Conservation (phyloP, 257 asterid genomes). For the Fraxinus anomala region DNA sequence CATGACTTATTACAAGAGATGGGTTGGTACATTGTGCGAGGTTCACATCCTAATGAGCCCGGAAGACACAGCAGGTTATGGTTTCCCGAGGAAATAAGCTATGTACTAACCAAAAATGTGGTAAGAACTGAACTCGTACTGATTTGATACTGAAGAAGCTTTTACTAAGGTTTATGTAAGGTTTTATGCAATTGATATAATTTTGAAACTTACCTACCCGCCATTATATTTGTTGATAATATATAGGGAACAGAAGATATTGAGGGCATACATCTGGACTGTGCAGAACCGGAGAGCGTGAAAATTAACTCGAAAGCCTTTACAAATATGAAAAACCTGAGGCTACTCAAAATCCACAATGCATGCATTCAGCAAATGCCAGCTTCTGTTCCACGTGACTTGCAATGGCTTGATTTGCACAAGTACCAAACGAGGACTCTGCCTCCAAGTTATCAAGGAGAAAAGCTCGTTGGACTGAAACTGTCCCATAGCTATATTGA, state of each 20-base stretch:
- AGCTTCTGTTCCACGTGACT: conserved; percentile 9
- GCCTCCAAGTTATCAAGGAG: conserved; percentile 18
- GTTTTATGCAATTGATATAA: neutral
- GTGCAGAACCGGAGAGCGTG: conserved; percentile 6
- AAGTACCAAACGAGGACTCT: conserved; percentile 15
- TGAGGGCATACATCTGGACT: conserved; percentile 13
- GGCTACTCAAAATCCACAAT: conserved; percentile 27
- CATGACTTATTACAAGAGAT: conserved; percentile 25
- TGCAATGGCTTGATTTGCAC: conserved; percentile 27
- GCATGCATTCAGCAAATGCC: conserved; percentile 18
- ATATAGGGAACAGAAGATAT: conserved; percentile 24
- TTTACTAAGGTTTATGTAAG: neutral
- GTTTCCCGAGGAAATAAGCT: conserved; percentile 13
- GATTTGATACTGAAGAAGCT: neutral
- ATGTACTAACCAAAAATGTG: neutral
- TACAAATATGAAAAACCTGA: conserved; percentile 15
- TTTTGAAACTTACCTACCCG: neutral
- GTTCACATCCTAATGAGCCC: conserved; percentile 3
- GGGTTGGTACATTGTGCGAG: conserved; percentile 26
- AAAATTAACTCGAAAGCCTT: conserved; percentile 18
- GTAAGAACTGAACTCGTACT: conserved; percentile 12
- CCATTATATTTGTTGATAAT: neutral
- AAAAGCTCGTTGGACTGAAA: conserved; percentile 23
- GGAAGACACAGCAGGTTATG: conserved; percentile 22
- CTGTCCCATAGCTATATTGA: conserved; percentile 9